Evolutionary conservation across 176 grass and related monocot genomes (phyloP).

Genomic region (Poa pratensis): DNA sequence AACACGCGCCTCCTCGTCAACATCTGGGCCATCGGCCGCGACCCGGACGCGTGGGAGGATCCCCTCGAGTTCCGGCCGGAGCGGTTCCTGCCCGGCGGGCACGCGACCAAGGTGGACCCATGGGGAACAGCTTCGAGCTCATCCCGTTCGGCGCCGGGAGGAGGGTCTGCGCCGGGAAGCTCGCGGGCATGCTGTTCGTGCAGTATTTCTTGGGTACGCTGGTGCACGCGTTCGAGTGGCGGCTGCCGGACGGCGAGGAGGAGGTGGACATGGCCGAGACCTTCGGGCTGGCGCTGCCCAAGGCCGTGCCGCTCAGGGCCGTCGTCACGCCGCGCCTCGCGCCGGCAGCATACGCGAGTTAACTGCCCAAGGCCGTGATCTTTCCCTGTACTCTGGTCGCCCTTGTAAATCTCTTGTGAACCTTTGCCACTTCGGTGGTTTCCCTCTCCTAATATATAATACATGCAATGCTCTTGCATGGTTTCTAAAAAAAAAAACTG

Average conservation of each 20-base stretch:
- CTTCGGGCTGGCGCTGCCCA: slow-evolving; percentile 70
- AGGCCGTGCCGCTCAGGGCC: slow-evolving; percentile 69
- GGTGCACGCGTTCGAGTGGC: slow-evolving; percentile 75
- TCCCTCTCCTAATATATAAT: too few relatives aligned
- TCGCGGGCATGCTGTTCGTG: slow-evolving; percentile 84
- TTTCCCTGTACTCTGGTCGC: too few relatives aligned
- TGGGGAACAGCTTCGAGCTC: slow-evolving; percentile 82
- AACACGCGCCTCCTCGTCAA: slow-evolving; percentile 75
- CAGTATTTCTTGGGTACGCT: slow-evolving; percentile 70
- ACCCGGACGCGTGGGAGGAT: slow-evolving; percentile 55
- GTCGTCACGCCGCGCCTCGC: slow-evolving; percentile 45
- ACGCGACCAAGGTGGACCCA: slow-evolving; percentile 51
- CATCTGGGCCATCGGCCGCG: slow-evolving; percentile 84
- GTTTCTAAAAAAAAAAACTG: too few relatives aligned
- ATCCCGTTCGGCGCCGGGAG: slow-evolving; percentile 83
- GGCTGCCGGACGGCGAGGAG: slow-evolving; percentile 61
- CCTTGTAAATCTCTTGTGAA: too few relatives aligned
- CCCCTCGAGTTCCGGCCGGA: slow-evolving; percentile 78
- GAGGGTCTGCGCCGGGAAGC: slow-evolving; percentile 81
- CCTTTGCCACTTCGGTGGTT: too few relatives aligned
- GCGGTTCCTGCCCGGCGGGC: slow-evolving; percentile 55
- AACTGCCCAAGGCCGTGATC: too few relatives aligned
- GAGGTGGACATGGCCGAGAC: slow-evolving; percentile 70
- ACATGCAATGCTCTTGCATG: too few relatives aligned
- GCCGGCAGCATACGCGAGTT: too few relatives aligned